Conservation (phyloP, 306 rosid genomes). For the Vigna hirtella region DNA sequence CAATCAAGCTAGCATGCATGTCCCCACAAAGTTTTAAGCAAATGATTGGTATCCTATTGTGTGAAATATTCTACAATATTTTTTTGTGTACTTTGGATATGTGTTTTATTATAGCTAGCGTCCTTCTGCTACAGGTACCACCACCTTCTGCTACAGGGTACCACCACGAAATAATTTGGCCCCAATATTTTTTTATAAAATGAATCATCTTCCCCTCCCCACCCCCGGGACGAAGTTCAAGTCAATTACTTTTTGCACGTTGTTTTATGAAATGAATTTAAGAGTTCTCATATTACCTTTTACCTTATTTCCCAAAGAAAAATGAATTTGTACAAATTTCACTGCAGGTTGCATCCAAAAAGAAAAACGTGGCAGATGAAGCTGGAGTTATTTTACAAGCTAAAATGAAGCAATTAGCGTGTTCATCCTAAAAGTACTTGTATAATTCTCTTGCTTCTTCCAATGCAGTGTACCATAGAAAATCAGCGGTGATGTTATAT, state of each 20-base stretch:
- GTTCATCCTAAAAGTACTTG: slow-evolving; percentile 50
- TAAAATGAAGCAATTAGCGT: slow-evolving; percentile 77
- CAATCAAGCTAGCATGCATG: no score
- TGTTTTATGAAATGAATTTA: background rate
- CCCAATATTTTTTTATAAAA: background rate
- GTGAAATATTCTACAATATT: background rate
- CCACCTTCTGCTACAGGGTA: background rate
- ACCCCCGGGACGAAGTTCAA: background rate
- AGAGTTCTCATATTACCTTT: background rate
- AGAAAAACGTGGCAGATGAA: slow-evolving; percentile 80
- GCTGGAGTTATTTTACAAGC: slow-evolving; percentile 73
- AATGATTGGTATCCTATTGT: background rate
- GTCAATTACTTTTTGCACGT: background rate
- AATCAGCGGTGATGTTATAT: slow-evolving; percentile 34
- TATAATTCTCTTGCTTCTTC: slow-evolving; percentile 31
- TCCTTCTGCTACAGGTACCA: background rate
- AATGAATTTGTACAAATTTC: slow-evolving; percentile 38
- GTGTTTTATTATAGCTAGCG: background rate
- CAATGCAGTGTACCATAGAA: slow-evolving; percentile 46
- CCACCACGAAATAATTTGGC: background rate
- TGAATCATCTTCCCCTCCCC: no score
- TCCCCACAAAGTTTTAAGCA: background rate
- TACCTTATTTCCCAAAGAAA: background rate
- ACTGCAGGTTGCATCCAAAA: slow-evolving; percentile 86
- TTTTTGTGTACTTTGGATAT: background rate